phyloP scores from a whole-genome alignment of 2,329 filamentous ascomycete genomes.

The Diaporthe vaccinii region DNA sequence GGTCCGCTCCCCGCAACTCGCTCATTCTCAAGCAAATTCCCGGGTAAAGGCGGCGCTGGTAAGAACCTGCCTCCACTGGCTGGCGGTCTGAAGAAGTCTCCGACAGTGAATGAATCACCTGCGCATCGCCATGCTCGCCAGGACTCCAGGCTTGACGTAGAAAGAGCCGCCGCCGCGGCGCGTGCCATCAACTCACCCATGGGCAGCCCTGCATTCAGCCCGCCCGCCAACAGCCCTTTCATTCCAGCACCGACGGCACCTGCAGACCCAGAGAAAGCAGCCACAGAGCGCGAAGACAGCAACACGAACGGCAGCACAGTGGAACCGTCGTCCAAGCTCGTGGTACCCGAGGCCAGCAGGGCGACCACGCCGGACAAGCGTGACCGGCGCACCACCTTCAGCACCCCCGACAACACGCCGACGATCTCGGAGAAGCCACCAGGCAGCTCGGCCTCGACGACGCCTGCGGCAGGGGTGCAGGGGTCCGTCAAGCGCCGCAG shows the following conservation, averaged over 20 bases:
- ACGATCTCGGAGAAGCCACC: conserved; percentile 52
- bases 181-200: conserved; percentile 44
- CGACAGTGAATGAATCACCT: conserved; percentile 31
- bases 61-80: conserved; percentile 45
- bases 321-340: conserved; percentile 36
- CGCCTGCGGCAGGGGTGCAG: conserved; percentile 47
- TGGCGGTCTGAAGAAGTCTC: conserved; percentile 19
- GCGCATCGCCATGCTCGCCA: conserved; percentile 41
- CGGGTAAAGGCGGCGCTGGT: conserved; percentile 46
- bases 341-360: conserved; percentile 41
- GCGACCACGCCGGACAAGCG: conserved; percentile 46
- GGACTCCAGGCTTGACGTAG: conserved; percentile 45
- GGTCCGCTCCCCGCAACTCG: conserved; percentile 55
- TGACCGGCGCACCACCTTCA: conserved; percentile 69
- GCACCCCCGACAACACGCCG: conserved; percentile 55
- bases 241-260: conserved; percentile 36
- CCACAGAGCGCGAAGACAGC: conserved; percentile 44
- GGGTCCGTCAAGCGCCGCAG: conserved; percentile 73
- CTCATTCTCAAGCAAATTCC: conserved; percentile 52
- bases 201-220: conserved; percentile 34
- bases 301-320: conserved; percentile 37
- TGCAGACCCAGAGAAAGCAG: conserved; percentile 42
- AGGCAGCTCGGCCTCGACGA: conserved; percentile 44
- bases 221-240: conserved; percentile 33
- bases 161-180: conserved; percentile 49